These are phyloP conservation scores for Penicillium verrucosum DNA, from an alignment of 2,329 filamentous ascomycete species.

Conservation along the genomic window DNA sequence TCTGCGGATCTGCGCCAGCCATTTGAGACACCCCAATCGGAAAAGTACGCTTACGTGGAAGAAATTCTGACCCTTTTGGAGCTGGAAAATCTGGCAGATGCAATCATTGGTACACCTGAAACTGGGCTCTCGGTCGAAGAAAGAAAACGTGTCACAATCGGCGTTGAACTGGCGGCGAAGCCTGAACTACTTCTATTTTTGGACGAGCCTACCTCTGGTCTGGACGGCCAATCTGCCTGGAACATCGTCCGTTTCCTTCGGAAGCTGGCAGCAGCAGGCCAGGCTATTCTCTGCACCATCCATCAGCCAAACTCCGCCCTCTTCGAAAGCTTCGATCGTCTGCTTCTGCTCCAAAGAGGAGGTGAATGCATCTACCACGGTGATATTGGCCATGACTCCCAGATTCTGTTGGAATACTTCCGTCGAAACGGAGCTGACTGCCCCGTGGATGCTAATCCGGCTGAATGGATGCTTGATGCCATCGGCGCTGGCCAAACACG, in stretches of 20 bases:
- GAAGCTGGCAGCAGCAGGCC: constrained; percentile 57
- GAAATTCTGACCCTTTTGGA: constrained; percentile 63
- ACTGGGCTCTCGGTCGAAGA: constrained; percentile 57
- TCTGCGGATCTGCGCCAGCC: constrained; percentile 63
- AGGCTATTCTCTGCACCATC: constrained; percentile 60
- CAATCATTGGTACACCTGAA: constrained; percentile 61
- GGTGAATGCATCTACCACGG: constrained; percentile 56
- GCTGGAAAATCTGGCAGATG: constrained; percentile 64
- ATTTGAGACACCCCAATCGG: constrained; percentile 53
- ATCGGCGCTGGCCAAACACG: constrained; percentile 72
- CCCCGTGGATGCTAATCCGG: constrained; percentile 50
- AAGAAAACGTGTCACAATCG: constrained; percentile 42
- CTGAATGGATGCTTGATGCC: constrained; percentile 53
- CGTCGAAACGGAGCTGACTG: constrained; percentile 52
- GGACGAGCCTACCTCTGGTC: constrained; percentile 60
- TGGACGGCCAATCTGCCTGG: constrained; percentile 57
- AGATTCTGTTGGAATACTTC: constrained; percentile 53
- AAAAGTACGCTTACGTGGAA: constrained; percentile 65
- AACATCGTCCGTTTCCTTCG: constrained; percentile 59
- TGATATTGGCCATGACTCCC: constrained; percentile 51
- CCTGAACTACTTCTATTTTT: constrained; percentile 60
- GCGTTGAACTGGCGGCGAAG: constrained; percentile 39
- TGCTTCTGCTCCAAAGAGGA: constrained; percentile 54
- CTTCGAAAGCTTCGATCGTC: constrained; percentile 57
- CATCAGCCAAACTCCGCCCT: constrained; percentile 58